Evolutionary conservation across 1,284 basidiomycete species (phyloP).

Genomic region (Ganoderma meredithae): DNA sequence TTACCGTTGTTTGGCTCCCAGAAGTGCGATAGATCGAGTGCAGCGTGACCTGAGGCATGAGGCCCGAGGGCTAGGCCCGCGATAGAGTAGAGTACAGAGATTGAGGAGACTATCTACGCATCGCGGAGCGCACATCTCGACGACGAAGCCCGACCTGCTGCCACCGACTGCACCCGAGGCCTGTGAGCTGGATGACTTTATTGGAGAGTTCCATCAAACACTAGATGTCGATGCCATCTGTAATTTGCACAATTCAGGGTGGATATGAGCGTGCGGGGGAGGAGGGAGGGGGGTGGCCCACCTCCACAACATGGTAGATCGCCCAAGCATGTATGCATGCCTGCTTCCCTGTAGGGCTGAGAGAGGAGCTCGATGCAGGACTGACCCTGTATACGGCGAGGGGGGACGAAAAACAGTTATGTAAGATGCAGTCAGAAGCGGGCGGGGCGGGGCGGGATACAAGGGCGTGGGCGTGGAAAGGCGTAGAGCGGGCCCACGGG

Average conservation of each 20-base stretch:
- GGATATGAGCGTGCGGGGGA: neutral
- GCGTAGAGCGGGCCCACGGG: neutral
- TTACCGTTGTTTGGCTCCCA: conserved; percentile 3
- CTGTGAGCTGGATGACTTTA: conserved; percentile 15
- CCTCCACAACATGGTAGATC: conserved; percentile 41
- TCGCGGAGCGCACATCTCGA: conserved; percentile 8
- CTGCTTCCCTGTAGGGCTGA: conserved; percentile 43
- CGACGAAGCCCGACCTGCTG: conserved; percentile 4
- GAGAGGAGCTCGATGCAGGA: conserved; percentile 42
- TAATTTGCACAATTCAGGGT: neutral
- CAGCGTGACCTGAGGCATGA: conserved; percentile 6
- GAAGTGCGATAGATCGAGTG: neutral
- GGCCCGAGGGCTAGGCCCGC: conserved; percentile 1
- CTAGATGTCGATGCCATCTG: conserved; percentile 30
- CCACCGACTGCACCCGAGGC: conserved; percentile 16
- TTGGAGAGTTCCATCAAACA: conserved; percentile 18
- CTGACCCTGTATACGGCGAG: conserved; percentile 16
- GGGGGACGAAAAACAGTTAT: neutral
- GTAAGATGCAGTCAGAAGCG: neutral
- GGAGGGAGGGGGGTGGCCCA: conserved; percentile 10
- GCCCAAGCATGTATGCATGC: conserved; percentile 39
- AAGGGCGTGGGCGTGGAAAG: neutral
- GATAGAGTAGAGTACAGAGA: conserved; percentile 10
- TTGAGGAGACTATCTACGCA: neutral
- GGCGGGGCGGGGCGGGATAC: neutral